phyloP scores from a whole-genome alignment of 345 rosid species.

The Salix suchowensis region DNA sequence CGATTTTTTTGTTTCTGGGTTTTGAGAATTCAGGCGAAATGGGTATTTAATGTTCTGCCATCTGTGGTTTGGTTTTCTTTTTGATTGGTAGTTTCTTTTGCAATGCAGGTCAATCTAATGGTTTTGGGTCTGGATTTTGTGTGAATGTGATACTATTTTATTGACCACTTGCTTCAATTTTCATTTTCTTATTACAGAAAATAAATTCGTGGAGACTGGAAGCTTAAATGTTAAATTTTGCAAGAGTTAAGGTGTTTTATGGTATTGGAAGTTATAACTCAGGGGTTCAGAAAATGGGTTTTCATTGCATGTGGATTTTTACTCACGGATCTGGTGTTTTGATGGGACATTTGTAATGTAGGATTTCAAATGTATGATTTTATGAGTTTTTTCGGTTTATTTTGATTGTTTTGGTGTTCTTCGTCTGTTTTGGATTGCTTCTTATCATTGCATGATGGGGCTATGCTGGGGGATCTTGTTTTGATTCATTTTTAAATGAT shows the following conservation, averaged over 20 bases:
- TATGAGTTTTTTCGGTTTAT: not conserved
- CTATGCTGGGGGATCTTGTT: not conserved
- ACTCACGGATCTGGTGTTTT: conserved; percentile 39
- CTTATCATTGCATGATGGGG: not conserved
- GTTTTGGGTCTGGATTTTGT: conserved; percentile 2
- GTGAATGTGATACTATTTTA: not conserved
- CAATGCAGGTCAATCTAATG: conserved; percentile 32
- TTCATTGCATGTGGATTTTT: conserved; percentile 33
- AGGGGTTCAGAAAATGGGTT: conserved; percentile 4
- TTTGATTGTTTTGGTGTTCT: not conserved
- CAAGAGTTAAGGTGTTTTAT: not conserved
- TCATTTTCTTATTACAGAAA: not conserved
- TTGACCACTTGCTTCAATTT: not conserved
- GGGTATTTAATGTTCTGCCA: not conserved
- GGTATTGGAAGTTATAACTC: not conserved
- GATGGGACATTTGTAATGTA: not conserved
- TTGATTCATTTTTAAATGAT: not conserved
- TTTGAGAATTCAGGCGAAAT: not conserved
- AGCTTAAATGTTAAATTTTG: conserved; percentile 1
- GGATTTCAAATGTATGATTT: conserved; percentile 7
- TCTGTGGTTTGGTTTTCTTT: not conserved
- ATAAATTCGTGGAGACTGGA: not conserved
- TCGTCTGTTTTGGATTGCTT: not conserved
- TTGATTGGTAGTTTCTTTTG: not conserved
- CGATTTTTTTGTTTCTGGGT: not conserved